Evolutionary conservation across 495 filamentous ascomycete genomes (phyloP).

Genomic region (Cenococcum geophilum): DNA sequence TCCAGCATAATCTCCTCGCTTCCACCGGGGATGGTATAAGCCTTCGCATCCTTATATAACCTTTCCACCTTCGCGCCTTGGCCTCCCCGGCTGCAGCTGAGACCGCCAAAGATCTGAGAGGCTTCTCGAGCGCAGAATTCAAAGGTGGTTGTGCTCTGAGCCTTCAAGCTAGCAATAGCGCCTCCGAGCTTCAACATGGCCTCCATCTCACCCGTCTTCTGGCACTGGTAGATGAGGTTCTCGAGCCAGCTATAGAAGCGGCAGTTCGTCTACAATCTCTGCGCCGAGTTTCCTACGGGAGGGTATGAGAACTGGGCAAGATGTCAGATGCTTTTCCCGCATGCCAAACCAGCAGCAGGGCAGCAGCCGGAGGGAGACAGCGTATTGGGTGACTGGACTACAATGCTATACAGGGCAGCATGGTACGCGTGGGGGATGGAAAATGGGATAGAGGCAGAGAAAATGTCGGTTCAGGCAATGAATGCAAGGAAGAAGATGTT

Average conservation of each 20-base stretch:
- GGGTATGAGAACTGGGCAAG: too few relatives aligned
- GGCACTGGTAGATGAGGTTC: constrained; percentile 87
- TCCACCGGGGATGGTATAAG: constrained; percentile 95
- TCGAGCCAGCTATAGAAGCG: constrained; percentile 96
- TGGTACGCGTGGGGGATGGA: too few relatives aligned
- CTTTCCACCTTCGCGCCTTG: constrained; percentile 96
- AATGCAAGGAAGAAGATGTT: background rate
- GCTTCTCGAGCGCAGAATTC: constrained; percentile 97
- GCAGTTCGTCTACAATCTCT: too few relatives aligned
- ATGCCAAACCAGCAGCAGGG: too few relatives aligned
- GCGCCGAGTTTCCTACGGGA: too few relatives aligned
- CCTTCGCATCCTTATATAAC: constrained; percentile 91
- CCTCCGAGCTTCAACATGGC: constrained; percentile 94
- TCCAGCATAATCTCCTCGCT: constrained; percentile 99
- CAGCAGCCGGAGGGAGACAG: too few relatives aligned
- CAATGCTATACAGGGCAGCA: too few relatives aligned
- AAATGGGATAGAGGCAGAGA: too few relatives aligned
- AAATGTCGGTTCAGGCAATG: background rate
- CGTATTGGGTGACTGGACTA: too few relatives aligned
- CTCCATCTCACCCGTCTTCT: constrained; percentile 87
- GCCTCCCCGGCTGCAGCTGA: constrained; percentile 87
- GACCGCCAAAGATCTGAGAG: constrained; percentile 92
- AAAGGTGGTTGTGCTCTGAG: constrained; percentile 84
- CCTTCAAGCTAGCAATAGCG: constrained; percentile 89
- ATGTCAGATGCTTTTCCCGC: too few relatives aligned